phyloP scores from a whole-genome alignment of 768 basidiomycete genomes.

The Lactarius pseudohatsudake region DNA sequence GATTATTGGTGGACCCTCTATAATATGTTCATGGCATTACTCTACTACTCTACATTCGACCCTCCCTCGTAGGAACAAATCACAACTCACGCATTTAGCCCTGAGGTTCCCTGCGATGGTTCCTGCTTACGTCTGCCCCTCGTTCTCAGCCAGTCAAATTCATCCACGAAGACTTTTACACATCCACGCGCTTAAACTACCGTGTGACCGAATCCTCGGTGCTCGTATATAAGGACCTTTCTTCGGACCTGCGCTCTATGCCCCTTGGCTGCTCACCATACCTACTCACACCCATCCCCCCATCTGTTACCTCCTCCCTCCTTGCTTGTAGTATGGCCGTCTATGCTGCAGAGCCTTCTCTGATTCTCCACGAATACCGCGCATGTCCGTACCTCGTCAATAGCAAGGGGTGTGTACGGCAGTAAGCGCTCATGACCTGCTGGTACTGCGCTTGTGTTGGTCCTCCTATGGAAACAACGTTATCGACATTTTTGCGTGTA shows the following conservation, averaged over 20 bases:
- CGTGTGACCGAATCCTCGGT: neutral
- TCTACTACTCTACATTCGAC: no score
- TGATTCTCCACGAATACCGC: neutral
- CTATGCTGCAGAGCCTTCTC: neutral
- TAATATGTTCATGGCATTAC: neutral
- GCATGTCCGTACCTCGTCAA: neutral
- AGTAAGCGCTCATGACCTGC: neutral
- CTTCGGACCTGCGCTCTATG: neutral
- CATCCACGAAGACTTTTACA: neutral
- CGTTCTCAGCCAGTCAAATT: neutral
- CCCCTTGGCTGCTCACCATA: slow-evolving; percentile 5
- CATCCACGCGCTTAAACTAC: neutral
- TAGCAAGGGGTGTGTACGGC: neutral
- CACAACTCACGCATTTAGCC: neutral
- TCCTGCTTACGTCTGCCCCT: neutral
- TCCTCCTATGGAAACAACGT: no score
- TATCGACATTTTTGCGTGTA: neutral
- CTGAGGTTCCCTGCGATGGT: neutral
- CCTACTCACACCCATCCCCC: neutral
- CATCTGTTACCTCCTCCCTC: neutral
- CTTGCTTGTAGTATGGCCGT: neutral
- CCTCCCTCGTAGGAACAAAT: neutral
- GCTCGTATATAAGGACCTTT: neutral
- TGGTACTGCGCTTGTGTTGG: neutral
- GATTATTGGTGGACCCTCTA: neutral